Percentiles rank a stretch among this genome's conserved stretches.
These are phyloP conservation scores for Apiotrichum gamsii DNA, from an alignment of 1,284 basidiomycete species.

Conservation along the genomic window DNA sequence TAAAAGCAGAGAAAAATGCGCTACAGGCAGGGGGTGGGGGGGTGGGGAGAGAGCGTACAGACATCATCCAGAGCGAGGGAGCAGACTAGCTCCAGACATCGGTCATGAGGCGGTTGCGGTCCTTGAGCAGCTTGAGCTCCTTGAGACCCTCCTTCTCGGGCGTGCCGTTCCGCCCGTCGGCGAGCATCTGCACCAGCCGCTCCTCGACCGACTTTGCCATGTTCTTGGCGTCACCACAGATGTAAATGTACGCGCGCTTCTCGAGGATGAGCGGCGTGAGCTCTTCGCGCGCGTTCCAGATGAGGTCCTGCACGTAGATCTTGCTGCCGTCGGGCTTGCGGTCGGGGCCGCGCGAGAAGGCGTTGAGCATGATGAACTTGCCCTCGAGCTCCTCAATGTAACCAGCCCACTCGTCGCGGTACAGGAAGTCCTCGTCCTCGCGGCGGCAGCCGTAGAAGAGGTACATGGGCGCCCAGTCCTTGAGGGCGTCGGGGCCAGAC, in stretches of 20 bases:
- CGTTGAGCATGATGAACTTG: slow-evolving; percentile 80
- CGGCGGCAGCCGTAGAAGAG: slow-evolving; percentile 94
- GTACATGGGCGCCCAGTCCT: slow-evolving; percentile 89
- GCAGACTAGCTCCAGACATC: slow-evolving; percentile 40
- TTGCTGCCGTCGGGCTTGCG: slow-evolving; percentile 75
- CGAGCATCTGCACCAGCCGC: slow-evolving; percentile 74
- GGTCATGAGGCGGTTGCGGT: slow-evolving; percentile 53
- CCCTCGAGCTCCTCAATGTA: slow-evolving; percentile 80
- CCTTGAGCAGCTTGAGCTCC: slow-evolving; percentile 89
- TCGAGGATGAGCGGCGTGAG: slow-evolving; percentile 84
- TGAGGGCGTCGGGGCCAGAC: slow-evolving; percentile 78
- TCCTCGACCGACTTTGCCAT: slow-evolving; percentile 96
- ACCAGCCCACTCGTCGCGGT: slow-evolving; percentile 88
- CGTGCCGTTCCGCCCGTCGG: slow-evolving; percentile 82
- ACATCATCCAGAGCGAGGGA: too few relatives aligned
- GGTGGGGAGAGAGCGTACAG: too few relatives aligned
- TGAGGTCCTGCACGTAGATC: slow-evolving; percentile 93
- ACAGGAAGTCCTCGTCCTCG: slow-evolving; percentile 82
- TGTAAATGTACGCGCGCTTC: slow-evolving; percentile 88
- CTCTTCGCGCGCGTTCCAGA: slow-evolving; percentile 75
- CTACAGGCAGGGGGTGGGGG: too few relatives aligned
- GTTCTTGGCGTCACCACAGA: slow-evolving; percentile 93
- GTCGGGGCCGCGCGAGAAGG: slow-evolving; percentile 79
- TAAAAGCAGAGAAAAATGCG: too few relatives aligned
- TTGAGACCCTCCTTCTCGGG: slow-evolving; percentile 78